Percentiles rank a stretch among this genome's conserved stretches.
Conservation (phyloP, 2,329 filamentous ascomycete genomes). For the Tolypocladium tundrense region DNA sequence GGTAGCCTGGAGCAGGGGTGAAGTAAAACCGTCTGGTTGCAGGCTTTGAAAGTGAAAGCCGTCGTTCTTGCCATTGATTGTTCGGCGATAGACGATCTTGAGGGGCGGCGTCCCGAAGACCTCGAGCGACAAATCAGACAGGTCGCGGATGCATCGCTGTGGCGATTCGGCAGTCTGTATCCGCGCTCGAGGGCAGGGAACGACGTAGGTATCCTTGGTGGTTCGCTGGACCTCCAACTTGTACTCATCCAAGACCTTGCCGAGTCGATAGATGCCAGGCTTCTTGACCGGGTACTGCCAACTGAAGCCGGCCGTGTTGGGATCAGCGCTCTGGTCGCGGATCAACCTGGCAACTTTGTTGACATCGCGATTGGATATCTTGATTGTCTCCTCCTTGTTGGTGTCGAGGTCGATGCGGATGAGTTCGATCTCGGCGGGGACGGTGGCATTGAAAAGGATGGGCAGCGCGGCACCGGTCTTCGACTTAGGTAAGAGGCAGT, state of each 20-base stretch:
- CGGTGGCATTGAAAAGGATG: constrained; percentile 87
- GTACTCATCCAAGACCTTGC: constrained; percentile 82
- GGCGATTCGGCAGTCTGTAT: constrained; percentile 53
- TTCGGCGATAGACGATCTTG: constrained; percentile 84
- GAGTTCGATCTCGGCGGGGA: constrained; percentile 82
- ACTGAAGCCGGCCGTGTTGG: constrained; percentile 48
- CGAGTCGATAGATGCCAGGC: constrained; percentile 75
- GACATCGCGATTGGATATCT: constrained; percentile 63
- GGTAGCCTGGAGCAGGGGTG: constrained; percentile 59
- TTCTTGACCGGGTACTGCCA: constrained; percentile 72
- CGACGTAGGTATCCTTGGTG: constrained; percentile 70
- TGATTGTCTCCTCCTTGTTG: constrained; percentile 68
- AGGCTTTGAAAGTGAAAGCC: constrained; percentile 89
- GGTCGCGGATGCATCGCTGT: constrained; percentile 73
- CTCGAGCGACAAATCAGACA: constrained; percentile 75
- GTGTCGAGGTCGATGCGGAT: constrained; percentile 76
- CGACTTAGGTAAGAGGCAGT: constrained; percentile 62
- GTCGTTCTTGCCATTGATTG: constrained; percentile 72
- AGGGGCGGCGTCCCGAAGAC: constrained; percentile 84
- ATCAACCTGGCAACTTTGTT: constrained; percentile 62
- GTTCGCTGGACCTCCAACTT: constrained; percentile 82
- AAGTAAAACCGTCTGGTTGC: constrained; percentile 76
- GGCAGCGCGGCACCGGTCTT: constrained; percentile 58
- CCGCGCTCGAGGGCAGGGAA: constrained; percentile 70
- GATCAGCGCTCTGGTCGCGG: constrained; percentile 55